Evolutionary conservation across 257 asterid species (phyloP).

Genomic region (Dorcoceras hygrometricum): DNA sequence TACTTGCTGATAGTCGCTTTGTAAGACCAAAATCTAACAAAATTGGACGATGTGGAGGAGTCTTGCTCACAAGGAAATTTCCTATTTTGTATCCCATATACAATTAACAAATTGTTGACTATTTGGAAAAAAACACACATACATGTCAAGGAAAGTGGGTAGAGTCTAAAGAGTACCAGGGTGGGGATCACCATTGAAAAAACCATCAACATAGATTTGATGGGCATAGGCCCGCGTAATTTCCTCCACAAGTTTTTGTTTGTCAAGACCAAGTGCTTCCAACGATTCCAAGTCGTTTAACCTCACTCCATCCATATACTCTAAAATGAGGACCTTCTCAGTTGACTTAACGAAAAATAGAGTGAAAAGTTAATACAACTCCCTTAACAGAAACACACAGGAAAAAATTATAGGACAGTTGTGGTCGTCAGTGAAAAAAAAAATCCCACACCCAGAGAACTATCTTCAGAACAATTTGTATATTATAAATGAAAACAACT

Average conservation of each 20-base stretch:
- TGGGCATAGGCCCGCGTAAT: constrained; percentile 98
- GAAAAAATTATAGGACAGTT: background rate
- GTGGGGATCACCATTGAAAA: constrained; percentile 99
- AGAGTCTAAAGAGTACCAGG: constrained; percentile 72
- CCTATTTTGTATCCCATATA: constrained; percentile 47
- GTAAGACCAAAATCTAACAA: constrained; percentile 98
- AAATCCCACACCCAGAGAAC: background rate
- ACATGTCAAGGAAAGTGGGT: background rate
- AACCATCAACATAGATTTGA: constrained; percentile 94
- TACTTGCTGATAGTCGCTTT: constrained; percentile 61
- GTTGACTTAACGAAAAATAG: constrained; percentile 60
- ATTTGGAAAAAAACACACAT: constrained; percentile 1
- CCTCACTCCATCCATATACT: constrained; percentile 96
- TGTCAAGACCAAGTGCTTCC: constrained; percentile 76
- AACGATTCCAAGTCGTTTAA: constrained; percentile 74
- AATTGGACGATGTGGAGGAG: constrained; percentile 88
- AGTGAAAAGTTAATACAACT: constrained; percentile 10
- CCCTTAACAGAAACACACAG: background rate
- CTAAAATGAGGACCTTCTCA: constrained; percentile 81
- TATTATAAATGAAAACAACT: background rate
- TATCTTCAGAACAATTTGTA: background rate
- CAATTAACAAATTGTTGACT: constrained; percentile 12
- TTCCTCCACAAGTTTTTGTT: constrained; percentile 90
- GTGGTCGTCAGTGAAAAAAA: background rate
- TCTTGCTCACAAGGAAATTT: constrained; percentile 94